Conservation (phyloP, 2,329 filamentous ascomycete species). For the Fusarium sublunatum region DNA sequence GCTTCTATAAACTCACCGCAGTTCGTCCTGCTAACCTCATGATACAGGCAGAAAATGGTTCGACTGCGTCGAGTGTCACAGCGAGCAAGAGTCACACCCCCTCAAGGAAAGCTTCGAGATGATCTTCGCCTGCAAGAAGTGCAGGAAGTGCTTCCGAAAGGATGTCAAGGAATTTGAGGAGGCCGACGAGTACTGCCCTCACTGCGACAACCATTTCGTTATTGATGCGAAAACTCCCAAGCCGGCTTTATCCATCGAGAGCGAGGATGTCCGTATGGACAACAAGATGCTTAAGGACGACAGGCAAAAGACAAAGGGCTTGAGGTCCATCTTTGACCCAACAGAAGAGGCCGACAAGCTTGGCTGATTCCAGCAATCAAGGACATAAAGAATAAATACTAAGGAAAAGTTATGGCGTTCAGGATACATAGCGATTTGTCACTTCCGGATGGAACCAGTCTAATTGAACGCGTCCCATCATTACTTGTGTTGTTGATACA, state of each 20-base stretch:
- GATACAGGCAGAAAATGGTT: conserved; percentile 90
- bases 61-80: conserved; percentile 95
- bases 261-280: conserved; percentile 88
- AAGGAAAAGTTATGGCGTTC: conserved; percentile 47
- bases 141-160: conserved; percentile 97
- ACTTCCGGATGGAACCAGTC: conserved; percentile 30
- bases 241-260: conserved; percentile 85
- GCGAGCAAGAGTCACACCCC: conserved; percentile 80
- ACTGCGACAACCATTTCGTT: conserved; percentile 99
- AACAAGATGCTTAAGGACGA: conserved; percentile 94
- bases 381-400: conserved; percentile 37
- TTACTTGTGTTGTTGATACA: conserved; percentile 56
- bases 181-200: conserved; percentile 97
- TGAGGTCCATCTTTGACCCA: conserved; percentile 79
- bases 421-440: conserved; percentile 43
- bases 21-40: conserved; percentile 1
- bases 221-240: conserved; percentile 89
- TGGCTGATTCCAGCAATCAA: conserved; percentile 61
- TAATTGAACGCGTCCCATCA: conserved; percentile 44
- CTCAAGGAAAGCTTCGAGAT: conserved; percentile 86
- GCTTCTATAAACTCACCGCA: background rate
- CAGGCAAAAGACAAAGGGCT: conserved; percentile 67
- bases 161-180: conserved; percentile 93
- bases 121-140: conserved; percentile 98
- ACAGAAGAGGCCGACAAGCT: conserved; percentile 79